A percentile compares a stretch with the other conserved stretches of the same genome.
These are phyloP conservation scores for Trichosporon asahii DNA, from an alignment of 1,284 basidiomycete species.

Conservation along the genomic window DNA sequence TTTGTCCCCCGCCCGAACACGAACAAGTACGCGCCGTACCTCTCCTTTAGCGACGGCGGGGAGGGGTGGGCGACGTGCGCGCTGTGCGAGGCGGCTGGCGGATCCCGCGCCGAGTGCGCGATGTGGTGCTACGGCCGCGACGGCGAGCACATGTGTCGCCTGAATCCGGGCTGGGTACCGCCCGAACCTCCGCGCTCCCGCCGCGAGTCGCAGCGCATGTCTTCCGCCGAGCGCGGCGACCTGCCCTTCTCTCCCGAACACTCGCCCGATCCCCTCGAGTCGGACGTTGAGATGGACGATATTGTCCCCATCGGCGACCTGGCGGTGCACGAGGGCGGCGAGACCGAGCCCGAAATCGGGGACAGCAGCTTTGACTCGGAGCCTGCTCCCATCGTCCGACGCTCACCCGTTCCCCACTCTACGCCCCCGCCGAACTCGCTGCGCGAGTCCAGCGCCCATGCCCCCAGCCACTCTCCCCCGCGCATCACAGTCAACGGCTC, in stretches of 20 bases:
- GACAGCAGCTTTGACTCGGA: neutral
- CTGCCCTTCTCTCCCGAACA: neutral
- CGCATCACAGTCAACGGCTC: neutral
- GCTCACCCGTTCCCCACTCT: neutral
- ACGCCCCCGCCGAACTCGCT: too few relatives aligned
- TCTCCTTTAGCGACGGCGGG: neutral
- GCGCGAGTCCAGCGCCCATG: neutral
- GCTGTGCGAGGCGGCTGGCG: neutral
- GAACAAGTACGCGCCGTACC: slow-evolving; percentile 1
- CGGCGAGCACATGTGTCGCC: neutral
- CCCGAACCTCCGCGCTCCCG: neutral
- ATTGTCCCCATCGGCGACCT: neutral
- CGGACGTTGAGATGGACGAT: slow-evolving; percentile 2
- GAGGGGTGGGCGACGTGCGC: neutral
- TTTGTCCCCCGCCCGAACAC: slow-evolving; percentile 5
- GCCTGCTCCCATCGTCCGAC: neutral
- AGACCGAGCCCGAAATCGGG: neutral
- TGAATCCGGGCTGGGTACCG: neutral
- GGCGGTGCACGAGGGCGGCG: neutral
- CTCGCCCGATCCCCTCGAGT: neutral
- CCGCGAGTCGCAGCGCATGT: neutral
- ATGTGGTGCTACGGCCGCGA: slow-evolving; percentile 18
- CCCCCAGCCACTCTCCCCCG: neutral
- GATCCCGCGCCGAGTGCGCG: slow-evolving; percentile 3
- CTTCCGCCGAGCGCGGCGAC: neutral